Evolutionary conservation across 1,139 yeast species (phyloP).

Genomic region (Sugiyamaella pinicola): DNA sequence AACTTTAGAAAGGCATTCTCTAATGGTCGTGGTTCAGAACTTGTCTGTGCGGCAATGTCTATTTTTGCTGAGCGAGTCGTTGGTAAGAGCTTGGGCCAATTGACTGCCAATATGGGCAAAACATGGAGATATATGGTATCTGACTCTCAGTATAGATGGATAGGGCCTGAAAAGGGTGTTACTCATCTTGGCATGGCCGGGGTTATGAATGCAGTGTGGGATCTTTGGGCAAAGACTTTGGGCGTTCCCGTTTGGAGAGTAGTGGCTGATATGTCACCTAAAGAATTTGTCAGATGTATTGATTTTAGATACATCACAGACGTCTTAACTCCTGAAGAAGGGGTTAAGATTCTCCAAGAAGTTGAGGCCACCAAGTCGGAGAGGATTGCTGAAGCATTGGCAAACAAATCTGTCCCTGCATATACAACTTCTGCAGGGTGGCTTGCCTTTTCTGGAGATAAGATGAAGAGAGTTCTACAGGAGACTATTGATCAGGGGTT

Average conservation of each 20-base stretch:
- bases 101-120: conserved; percentile 41
- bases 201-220: conserved; percentile 43
- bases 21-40: conserved; percentile 37
- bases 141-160: conserved; percentile 44
- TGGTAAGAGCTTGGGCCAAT: conserved; percentile 36
- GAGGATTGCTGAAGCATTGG: conserved; percentile 40
- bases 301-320: conserved; percentile 44
- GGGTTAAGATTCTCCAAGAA: conserved; percentile 36
- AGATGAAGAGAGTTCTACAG: conserved; percentile 38
- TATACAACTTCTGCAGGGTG: conserved; percentile 49
- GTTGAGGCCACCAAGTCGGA: conserved; percentile 38
- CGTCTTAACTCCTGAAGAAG: conserved; percentile 44
- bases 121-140: conserved; percentile 44
- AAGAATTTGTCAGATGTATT: conserved; percentile 42
- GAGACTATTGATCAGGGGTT: conserved; percentile 44
- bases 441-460: conserved; percentile 46
- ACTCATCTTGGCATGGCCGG: conserved; percentile 41
- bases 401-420: conserved; percentile 44
- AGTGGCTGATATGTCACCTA: conserved; percentile 44
- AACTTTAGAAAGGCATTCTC: conserved; percentile 30
- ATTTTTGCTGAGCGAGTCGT: conserved; percentile 34
- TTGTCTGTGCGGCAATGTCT: conserved; percentile 34
- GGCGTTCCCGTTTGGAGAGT: conserved; percentile 43
- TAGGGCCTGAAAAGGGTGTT: conserved; percentile 45
- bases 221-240: conserved; percentile 43